Evolutionary conservation across 306 rosid genomes (phyloP).

Genomic region (Calophaca sinica): DNA sequence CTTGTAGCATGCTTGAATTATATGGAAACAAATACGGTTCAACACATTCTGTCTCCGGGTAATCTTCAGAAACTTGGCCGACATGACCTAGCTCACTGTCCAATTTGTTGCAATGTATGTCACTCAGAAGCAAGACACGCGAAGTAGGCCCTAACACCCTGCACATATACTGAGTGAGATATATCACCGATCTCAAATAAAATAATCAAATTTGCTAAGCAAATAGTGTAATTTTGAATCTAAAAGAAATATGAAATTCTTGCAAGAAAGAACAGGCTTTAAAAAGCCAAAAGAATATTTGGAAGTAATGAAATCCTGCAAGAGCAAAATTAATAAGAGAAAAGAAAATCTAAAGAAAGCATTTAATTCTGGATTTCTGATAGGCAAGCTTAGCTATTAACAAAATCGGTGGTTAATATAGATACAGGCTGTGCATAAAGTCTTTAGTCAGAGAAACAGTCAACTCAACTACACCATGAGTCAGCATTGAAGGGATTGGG

Average conservation of each 20-base stretch:
- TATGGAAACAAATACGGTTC: constrained; percentile 64
- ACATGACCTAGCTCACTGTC: constrained; percentile 43
- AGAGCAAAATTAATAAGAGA: neutral
- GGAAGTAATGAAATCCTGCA: neutral
- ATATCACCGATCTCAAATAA: constrained; percentile 1
- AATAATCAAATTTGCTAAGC: neutral
- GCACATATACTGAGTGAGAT: constrained; percentile 9
- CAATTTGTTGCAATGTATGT: neutral
- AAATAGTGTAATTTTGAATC: neutral
- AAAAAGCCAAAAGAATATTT: neutral
- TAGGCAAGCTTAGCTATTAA: neutral
- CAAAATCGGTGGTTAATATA: neutral
- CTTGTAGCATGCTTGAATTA: constrained; percentile 42
- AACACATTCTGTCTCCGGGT: constrained; percentile 61
- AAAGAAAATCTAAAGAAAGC: neutral
- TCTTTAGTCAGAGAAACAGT: neutral
- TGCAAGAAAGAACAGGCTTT: neutral
- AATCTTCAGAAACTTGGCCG: constrained; percentile 51
- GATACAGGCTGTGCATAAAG: neutral
- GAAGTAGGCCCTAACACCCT: constrained; percentile 63
- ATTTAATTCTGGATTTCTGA: neutral
- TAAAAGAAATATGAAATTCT: neutral
- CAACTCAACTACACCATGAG: neutral
- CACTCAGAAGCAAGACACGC: constrained; percentile 51
- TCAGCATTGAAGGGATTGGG: neutral